Evolutionary conservation across 148 eudicot genomes (phyloP).

Genomic region (Rhododendron vialii): DNA sequence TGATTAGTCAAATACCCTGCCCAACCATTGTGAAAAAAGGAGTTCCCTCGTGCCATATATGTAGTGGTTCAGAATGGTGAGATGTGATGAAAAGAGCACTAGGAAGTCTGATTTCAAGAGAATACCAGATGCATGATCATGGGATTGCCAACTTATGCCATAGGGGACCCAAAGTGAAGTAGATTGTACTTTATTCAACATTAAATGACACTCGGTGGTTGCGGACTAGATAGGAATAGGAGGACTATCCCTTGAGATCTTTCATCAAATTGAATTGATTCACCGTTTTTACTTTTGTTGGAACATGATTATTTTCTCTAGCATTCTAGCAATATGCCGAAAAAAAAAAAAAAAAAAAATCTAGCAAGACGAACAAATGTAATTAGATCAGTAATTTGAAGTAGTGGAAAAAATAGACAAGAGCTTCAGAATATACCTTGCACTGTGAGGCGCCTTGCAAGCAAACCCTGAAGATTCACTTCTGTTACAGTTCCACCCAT

Average conservation of each 20-base stretch:
- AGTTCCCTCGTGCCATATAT: neutral
- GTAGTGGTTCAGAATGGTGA: neutral
- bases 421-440: constrained; percentile 49
- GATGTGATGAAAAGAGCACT: neutral
- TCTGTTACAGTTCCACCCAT: constrained; percentile 74
- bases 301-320: neutral
- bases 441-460: constrained; percentile 77
- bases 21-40: neutral
- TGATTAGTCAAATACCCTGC: neutral
- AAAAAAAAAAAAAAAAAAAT: neutral
- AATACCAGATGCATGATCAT: neutral
- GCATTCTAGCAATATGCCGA: neutral
- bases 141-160: neutral
- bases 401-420: neutral
- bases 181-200: neutral
- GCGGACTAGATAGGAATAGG: neutral
- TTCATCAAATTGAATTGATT: neutral
- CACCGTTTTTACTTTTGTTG: neutral
- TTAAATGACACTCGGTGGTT: neutral
- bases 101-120: neutral
- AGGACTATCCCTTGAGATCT: neutral
- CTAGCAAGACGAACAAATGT: neutral
- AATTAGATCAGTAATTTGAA: neutral
- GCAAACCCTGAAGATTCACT: constrained; percentile 53
- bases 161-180: neutral